A percentile compares a stretch with the other conserved stretches of the same genome.
phyloP scores from a whole-genome alignment of 1,284 basidiomycete genomes.

The Cryptococcus sp. region DNA sequence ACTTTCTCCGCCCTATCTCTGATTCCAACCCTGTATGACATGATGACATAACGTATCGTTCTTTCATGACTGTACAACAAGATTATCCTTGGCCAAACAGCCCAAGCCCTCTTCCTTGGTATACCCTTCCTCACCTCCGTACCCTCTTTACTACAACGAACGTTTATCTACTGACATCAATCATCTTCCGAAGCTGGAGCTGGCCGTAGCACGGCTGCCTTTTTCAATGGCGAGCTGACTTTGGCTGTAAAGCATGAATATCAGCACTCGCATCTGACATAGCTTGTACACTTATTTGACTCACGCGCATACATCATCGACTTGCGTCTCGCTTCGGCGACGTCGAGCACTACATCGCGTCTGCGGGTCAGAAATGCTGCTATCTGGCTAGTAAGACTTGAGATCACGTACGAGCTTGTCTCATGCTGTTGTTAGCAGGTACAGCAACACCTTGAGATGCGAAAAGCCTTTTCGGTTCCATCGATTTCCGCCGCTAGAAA shows the following conservation, averaged over 20 bases:
- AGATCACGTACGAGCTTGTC: conserved; percentile 16
- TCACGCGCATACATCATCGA: conserved; percentile 47
- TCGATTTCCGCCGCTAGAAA: conserved; percentile 61
- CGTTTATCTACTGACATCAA: conserved; percentile 2
- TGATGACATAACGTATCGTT: too few relatives aligned
- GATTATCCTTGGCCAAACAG: too few relatives aligned
- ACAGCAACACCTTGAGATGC: conserved; percentile 5
- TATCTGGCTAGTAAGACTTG: neutral
- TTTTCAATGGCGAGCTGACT: conserved; percentile 47
- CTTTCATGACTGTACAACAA: too few relatives aligned
- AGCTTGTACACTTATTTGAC: conserved; percentile 10
- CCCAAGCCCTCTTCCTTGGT: too few relatives aligned
- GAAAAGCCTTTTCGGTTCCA: conserved; percentile 55
- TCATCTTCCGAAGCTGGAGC: conserved; percentile 5
- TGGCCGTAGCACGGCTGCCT: conserved; percentile 15
- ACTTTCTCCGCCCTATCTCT: too few relatives aligned
- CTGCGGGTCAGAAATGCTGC: neutral
- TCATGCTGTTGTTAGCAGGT: conserved; percentile 1
- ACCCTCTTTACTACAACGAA: neutral
- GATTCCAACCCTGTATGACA: too few relatives aligned
- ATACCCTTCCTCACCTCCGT: too few relatives aligned
- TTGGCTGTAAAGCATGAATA: conserved; percentile 32
- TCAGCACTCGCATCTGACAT: neutral
- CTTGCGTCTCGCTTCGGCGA: conserved; percentile 34
- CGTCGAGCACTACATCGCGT: conserved; percentile 16